Evolutionary conservation across 352 stramenopile genomes (phyloP), one percentile per base, ranked within the genome.

Genomic region (Phytophthora multivora): DNA sequence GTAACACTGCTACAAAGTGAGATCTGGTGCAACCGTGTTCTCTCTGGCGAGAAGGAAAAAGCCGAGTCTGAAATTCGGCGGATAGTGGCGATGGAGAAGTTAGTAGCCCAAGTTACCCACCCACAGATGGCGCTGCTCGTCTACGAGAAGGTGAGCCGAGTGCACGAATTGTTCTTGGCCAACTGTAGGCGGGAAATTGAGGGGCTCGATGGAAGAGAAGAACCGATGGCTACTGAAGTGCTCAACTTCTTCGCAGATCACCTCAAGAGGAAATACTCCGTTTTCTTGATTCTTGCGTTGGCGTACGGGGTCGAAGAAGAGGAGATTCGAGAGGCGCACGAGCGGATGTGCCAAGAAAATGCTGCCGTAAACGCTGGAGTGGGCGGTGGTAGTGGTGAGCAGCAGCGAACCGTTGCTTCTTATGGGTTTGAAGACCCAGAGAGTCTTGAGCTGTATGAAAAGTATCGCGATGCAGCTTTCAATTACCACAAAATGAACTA

Each of bases 401-500:
- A 76, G 16, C 69, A 87, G 6, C 69, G 77, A 11, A 69, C 66
- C 11, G 70, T 80, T 31, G 70, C 73, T 45, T 81, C 58, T 0
- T 93, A 91, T 31, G 86, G 86, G 0, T 95, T 95, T 42, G 72
- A 89, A 43, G 85, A 95, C 53, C 63, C 69, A 0, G 84, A 92
- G 43, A 93, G 84, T 45, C 19, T 93, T 0, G 81, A 91, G 10
- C 41, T 95, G 49, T 95, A 95, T 48, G 83, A 93, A 11, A 95
- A 95, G 42, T 95, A 95, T 49, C 81, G 86, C 30, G 85, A 91
- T 51, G 83, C 86, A 1, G 86, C 86, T 0, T 48, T 78, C 31
- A 93, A 93, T 63, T 95, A 95, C 59, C 76, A 91, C 65, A 83
- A 83, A 59, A 91, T 95, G 83, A 95, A 95, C 51, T 95, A 93